These are phyloP conservation scores for Rhododendron vialii DNA, from an alignment of 148 eudicot genomes.

Conservation along the genomic window DNA sequence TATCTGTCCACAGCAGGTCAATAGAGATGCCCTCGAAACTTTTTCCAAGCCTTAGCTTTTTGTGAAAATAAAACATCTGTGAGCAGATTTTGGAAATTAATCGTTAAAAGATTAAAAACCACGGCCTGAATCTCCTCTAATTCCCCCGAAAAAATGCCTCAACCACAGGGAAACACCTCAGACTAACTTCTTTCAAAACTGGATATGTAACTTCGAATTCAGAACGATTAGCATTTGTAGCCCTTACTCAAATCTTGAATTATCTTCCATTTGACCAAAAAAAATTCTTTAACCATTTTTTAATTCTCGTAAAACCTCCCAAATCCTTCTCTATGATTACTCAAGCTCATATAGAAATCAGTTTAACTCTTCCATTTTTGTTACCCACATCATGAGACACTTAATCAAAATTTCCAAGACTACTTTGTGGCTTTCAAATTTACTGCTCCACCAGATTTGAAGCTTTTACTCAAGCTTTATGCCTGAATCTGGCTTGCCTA, in stretches of 20 bases:
- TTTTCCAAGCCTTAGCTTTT: neutral
- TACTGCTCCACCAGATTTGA: neutral
- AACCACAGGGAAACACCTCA: neutral
- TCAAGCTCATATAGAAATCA: neutral
- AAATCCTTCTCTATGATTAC: neutral
- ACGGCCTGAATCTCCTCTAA: neutral
- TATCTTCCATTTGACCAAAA: too few relatives aligned
- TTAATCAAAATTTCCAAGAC: neutral
- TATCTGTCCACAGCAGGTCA: neutral
- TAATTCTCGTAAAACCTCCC: neutral
- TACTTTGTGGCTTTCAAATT: neutral
- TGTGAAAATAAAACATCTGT: neutral
- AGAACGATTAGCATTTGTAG: neutral
- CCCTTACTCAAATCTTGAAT: neutral
- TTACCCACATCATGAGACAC: neutral
- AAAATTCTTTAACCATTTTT: neutral
- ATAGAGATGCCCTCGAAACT: neutral
- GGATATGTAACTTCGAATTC: neutral
- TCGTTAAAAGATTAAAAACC: neutral
- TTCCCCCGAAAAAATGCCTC: neutral
- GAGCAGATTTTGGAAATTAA: neutral
- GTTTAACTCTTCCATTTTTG: neutral
- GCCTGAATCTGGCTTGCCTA: neutral
- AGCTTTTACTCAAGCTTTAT: neutral
- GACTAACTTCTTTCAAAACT: neutral